A percentile compares a stretch with the other conserved stretches of the same genome.
Conservation (phyloP, 1,284 basidiomycete species). For the Ustilago nuda region DNA sequence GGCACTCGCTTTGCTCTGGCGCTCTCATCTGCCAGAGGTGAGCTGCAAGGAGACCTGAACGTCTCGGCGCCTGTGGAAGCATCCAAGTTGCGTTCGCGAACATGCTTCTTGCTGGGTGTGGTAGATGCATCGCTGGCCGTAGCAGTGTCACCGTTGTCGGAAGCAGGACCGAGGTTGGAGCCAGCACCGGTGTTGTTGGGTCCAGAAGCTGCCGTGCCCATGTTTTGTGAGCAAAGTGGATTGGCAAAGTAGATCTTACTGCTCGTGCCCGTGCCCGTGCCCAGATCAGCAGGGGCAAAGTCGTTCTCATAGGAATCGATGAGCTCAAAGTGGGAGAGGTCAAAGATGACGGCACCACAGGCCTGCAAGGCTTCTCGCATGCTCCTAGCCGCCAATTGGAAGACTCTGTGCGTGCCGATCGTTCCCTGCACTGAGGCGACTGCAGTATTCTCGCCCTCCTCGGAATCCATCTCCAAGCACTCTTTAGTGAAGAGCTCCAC, state of each 20-base stretch:
- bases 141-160: constrained; percentile 1
- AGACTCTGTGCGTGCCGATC: constrained; percentile 43
- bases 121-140: constrained; percentile 2
- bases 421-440: constrained; percentile 31
- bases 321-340: constrained; percentile 89
- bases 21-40: constrained; percentile 29
- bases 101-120: constrained; percentile 13
- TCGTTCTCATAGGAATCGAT: constrained; percentile 80
- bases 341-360: constrained; percentile 89
- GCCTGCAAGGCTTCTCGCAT: constrained; percentile 90
- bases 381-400: constrained; percentile 79
- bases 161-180: constrained; percentile 6
- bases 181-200: constrained; percentile 3
- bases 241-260: constrained; percentile 63
- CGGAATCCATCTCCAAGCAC: constrained; percentile 87
- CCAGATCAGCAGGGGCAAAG: constrained; percentile 39
- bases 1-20: constrained; percentile 52
- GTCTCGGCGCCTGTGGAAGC: constrained; percentile 50
- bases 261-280: constrained; percentile 65
- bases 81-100: constrained; percentile 45
- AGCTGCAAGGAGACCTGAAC: constrained; percentile 28
- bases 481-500: constrained; percentile 96
- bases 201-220: constrained; percentile 19
- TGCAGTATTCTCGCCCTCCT: constrained; percentile 43
- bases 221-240: constrained; percentile 35